phyloP scores from a whole-genome alignment of 78 protist genomes.

The Dictyostelium capitatum region DNA sequence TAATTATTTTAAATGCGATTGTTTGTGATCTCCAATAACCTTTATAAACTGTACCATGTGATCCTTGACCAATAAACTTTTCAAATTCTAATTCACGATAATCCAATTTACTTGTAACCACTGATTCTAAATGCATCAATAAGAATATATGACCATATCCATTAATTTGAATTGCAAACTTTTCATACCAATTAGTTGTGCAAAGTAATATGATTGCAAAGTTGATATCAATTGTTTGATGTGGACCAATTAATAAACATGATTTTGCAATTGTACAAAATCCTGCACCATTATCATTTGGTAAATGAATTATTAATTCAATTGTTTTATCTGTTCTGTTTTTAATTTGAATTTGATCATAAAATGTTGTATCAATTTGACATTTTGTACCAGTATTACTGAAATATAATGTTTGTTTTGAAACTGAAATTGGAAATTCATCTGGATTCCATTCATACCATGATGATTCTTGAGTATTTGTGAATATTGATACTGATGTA shows the following conservation, averaged over 20 bases:
- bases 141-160: slow-evolving; percentile 35
- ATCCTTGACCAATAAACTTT: slow-evolving; percentile 16
- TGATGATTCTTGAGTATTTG: no score
- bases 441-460: no score
- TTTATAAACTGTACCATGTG: slow-evolving; percentile 26
- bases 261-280: background rate
- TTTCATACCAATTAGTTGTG: slow-evolving; percentile 27
- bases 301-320: background rate
- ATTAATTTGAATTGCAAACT: background rate
- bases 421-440: no score
- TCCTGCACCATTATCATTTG: background rate
- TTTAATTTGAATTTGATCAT: background rate
- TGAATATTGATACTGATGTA: no score
- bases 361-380: background rate
- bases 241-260: background rate
- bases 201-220: background rate
- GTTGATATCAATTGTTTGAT: background rate
- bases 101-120: slow-evolving; percentile 28
- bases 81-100: slow-evolving; percentile 30
- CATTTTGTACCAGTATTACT: no score
- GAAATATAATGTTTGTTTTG: no score
- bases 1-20: slow-evolving; percentile 37
- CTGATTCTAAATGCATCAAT: slow-evolving; percentile 13
- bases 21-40: slow-evolving; percentile 43
- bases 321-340: background rate